Percentiles rank a stretch among this genome's conserved stretches.
Evolutionary conservation across 2,329 filamentous ascomycete genomes (phyloP).

Genomic region (Delphinella strobiligena): DNA sequence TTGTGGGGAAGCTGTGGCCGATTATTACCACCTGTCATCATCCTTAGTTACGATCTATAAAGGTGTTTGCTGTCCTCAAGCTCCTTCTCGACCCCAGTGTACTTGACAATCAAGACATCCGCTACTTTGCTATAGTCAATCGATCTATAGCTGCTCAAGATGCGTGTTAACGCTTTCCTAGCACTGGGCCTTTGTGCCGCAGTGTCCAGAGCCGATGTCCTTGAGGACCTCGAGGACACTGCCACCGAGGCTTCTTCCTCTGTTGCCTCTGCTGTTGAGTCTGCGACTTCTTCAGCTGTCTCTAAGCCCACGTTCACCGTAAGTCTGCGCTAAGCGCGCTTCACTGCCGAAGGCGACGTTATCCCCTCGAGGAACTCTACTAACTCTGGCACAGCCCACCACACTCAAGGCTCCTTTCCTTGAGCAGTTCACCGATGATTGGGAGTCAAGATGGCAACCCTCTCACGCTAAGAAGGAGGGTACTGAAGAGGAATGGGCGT

Average conservation of each 20-base stretch:
- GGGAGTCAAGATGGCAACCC: constrained; percentile 85
- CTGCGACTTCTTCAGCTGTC: constrained; percentile 46
- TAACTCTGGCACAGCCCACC: constrained; percentile 52
- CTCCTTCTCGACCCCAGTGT: background rate
- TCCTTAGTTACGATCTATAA: background rate
- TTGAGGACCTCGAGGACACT: constrained; percentile 51
- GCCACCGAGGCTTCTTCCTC: constrained; percentile 27
- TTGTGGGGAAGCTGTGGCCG: too few relatives aligned
- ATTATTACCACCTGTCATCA: too few relatives aligned
- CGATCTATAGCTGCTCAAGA: constrained; percentile 34
- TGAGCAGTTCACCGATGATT: constrained; percentile 96
- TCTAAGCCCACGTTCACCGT: constrained; percentile 80
- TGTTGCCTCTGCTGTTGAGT: constrained; percentile 33
- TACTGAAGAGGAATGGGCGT: constrained; percentile 83
- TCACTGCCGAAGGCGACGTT: too few relatives aligned
- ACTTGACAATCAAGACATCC: background rate
- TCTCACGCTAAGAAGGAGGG: constrained; percentile 96
- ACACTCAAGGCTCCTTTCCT: constrained; percentile 85
- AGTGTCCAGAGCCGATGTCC: constrained; percentile 58
- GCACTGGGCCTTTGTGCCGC: constrained; percentile 58
- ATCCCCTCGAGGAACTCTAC: too few relatives aligned
- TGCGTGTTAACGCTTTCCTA: constrained; percentile 75
- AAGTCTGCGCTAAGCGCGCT: constrained; percentile 30
- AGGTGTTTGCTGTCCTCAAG: background rate
- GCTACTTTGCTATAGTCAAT: background rate